phyloP scores from a whole-genome alignment of 495 filamentous ascomycete species.

The Bacidia rubella region DNA sequence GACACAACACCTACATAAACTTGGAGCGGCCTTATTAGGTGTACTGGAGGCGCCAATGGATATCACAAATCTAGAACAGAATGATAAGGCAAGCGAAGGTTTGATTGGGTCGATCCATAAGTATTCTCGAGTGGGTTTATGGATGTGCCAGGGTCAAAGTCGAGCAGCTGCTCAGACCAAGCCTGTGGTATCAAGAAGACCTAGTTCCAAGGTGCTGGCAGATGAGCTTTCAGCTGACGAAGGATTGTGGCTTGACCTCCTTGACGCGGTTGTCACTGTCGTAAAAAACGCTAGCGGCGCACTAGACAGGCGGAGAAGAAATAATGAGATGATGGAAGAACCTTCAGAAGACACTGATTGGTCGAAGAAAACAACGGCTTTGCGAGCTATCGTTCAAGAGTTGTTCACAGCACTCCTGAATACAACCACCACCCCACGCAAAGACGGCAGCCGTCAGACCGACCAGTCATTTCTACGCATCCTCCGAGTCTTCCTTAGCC shows the following conservation, averaged over 20 bases:
- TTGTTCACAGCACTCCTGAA: conserved; percentile 79
- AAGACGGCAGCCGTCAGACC: conserved; percentile 28
- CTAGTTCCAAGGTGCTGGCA: conserved; percentile 35
- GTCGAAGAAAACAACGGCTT: conserved; percentile 40
- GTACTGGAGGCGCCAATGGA: conserved; percentile 45
- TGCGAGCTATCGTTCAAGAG: conserved; percentile 74
- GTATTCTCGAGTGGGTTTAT: conserved; percentile 80
- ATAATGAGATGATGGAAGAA: not conserved
- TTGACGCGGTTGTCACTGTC: conserved; percentile 71
- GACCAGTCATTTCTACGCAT: conserved; percentile 79
- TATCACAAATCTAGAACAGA: conserved; percentile 39
- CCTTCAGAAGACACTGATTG: not conserved
- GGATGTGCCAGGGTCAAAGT: conserved; percentile 87
- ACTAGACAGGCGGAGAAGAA: conserved; percentile 18
- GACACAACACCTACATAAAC: conserved; percentile 57
- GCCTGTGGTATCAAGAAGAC: conserved; percentile 22
- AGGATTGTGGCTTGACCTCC: conserved; percentile 77
- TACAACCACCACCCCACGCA: conserved; percentile 35
- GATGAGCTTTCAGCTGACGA: conserved; percentile 65
- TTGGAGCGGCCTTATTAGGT: conserved; percentile 67
- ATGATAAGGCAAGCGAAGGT: conserved; percentile 38
- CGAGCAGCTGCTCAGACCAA: conserved; percentile 38
- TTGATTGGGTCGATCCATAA: conserved; percentile 70
- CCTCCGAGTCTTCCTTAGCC: conserved; percentile 76
- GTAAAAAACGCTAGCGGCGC: conserved; percentile 45